phyloP scores from a whole-genome alignment of 352 stramenopile genomes.

The Plasmopara halstedii region DNA sequence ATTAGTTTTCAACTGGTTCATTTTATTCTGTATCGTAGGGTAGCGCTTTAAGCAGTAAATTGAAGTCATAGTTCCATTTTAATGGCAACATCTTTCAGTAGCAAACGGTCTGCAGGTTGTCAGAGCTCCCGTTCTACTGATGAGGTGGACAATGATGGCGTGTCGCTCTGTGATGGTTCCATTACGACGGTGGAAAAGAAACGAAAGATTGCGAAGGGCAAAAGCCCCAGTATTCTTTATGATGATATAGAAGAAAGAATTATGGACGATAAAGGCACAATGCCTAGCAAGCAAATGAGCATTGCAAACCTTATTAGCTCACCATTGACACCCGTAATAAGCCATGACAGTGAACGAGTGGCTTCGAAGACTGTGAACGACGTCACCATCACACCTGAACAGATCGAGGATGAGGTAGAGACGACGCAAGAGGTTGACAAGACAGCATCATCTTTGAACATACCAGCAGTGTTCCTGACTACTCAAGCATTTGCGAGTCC shows the following conservation, averaged over 20 bases:
- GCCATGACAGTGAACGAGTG: slow-evolving; percentile 18
- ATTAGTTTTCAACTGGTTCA: too few relatives aligned
- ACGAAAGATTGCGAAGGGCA: slow-evolving; percentile 16
- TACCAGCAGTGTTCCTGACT: slow-evolving; percentile 32
- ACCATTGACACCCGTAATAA: slow-evolving; percentile 20
- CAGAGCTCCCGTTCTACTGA: slow-evolving; percentile 9
- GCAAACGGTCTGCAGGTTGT: too few relatives aligned
- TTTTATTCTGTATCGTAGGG: slow-evolving; percentile 5
- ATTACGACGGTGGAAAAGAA: slow-evolving; percentile 16
- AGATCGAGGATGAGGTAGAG: slow-evolving; percentile 9
- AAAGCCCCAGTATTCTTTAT: slow-evolving; percentile 19
- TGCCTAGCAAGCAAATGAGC: slow-evolving; percentile 25
- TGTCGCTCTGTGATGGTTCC: slow-evolving; percentile 3
- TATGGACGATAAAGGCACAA: slow-evolving; percentile 8
- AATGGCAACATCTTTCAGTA: background rate
- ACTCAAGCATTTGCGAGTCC: slow-evolving; percentile 38
- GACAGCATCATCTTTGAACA: slow-evolving; percentile 17
- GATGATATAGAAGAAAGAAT: slow-evolving; percentile 11
- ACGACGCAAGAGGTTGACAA: slow-evolving; percentile 1
- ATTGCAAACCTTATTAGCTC: slow-evolving; percentile 35
- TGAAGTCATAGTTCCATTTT: background rate
- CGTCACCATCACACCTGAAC: slow-evolving; percentile 24
- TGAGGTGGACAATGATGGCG: slow-evolving; percentile 2
- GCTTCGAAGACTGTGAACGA: slow-evolving; percentile 12
- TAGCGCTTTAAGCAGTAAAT: background rate